phyloP scores from a whole-genome alignment of 208 protist genomes.

The Trypanosoma congolense region DNA sequence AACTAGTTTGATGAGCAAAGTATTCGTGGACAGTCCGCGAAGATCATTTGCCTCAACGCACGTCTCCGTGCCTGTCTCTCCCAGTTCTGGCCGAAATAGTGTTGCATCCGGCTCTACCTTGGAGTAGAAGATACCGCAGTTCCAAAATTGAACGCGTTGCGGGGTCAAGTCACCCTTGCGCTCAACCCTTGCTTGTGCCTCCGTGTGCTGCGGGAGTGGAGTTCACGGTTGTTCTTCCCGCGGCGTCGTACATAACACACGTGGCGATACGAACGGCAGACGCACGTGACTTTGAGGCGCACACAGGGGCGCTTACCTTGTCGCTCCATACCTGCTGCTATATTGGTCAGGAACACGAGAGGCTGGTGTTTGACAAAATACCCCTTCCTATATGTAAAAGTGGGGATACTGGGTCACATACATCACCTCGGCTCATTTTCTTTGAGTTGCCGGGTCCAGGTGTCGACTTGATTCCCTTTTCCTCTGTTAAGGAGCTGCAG shows the following conservation, averaged over 20 bases:
- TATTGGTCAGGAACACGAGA: slow-evolving; percentile 18
- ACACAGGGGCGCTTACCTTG: slow-evolving; percentile 14
- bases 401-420: not conserved
- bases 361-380: slow-evolving; percentile 20
- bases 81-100: no score
- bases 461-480: not conserved
- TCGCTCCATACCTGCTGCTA: slow-evolving; percentile 17
- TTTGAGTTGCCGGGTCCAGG: slow-evolving; percentile 6
- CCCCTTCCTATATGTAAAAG: slow-evolving; percentile 18
- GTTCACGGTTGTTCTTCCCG: slow-evolving; percentile 23
- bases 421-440: slow-evolving; percentile 11
- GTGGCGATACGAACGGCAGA: slow-evolving; percentile 18
- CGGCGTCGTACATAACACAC: slow-evolving; percentile 24
- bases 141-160: no score
- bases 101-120: no score
- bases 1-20: not conserved
- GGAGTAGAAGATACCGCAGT: no score
- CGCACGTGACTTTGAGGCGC: slow-evolving; percentile 13
- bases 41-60: not conserved
- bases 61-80: no score
- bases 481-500: not conserved
- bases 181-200: slow-evolving; percentile 17
- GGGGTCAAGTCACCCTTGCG: slow-evolving; percentile 22
- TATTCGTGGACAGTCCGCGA: not conserved
- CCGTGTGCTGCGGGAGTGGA: slow-evolving; percentile 9